These are phyloP conservation scores for Pholiota adiposa DNA, from an alignment of 1,284 basidiomycete species.

Conservation along the genomic window DNA sequence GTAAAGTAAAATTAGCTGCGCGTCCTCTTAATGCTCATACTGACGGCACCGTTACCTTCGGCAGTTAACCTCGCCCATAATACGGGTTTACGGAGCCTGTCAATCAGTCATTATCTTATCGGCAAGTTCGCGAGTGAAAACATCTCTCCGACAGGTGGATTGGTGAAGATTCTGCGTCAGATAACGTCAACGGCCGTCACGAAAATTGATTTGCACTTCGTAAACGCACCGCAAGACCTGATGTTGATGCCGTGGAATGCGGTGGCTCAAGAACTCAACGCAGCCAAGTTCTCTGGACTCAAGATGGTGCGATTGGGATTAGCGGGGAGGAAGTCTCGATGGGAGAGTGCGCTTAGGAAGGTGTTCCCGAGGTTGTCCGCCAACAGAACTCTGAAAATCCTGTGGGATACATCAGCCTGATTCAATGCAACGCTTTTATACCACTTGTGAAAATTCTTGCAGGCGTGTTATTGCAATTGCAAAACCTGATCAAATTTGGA, in stretches of 20 bases:
- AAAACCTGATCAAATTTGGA: too few species aligned
- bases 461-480: too few species aligned
- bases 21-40: background rate
- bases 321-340: background rate
- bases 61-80: conserved; percentile 6
- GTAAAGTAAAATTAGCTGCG: background rate
- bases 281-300: background rate
- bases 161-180: conserved; percentile 1
- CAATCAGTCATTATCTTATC: conserved; percentile 12
- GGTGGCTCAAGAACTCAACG: background rate
- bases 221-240: conserved; percentile 7
- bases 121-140: conserved; percentile 2
- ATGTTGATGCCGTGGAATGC: conserved; percentile 9
- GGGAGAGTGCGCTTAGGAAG: background rate
- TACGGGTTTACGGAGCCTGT: conserved; percentile 1
- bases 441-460: too few species aligned
- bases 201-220: conserved; percentile 5
- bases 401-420: conserved; percentile 6
- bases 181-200: background rate
- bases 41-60: background rate
- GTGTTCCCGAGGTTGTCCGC: background rate
- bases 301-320: background rate
- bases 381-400: background rate
- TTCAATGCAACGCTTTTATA: background rate
- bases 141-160: background rate